Percentiles rank a stretch among this genome's conserved stretches.
These are phyloP conservation scores for Guadua angustifolia DNA, from an alignment of 176 grass and related monocot species.

Conservation along the genomic window DNA sequence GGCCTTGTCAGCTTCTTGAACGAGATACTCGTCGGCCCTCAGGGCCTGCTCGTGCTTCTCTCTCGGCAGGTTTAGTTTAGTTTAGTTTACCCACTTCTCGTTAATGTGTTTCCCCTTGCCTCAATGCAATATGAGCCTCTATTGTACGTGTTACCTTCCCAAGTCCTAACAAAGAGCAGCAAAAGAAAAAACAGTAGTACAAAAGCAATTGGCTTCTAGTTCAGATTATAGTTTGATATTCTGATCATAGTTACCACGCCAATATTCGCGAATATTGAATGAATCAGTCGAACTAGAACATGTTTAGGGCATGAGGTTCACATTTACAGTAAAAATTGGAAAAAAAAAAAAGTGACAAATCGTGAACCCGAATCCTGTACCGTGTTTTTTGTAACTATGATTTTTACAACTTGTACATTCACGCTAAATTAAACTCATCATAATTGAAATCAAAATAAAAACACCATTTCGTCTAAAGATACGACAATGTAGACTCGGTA, in stretches of 20 bases:
- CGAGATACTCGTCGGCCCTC: constrained; percentile 85
- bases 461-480: neutral
- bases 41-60: constrained; percentile 82
- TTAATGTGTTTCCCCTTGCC: neutral
- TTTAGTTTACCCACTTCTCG: no score
- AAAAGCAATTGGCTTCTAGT: neutral
- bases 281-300: no score
- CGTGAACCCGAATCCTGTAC: no score
- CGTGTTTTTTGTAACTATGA: no score
- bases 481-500: neutral
- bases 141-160: no score
- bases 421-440: neutral
- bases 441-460: neutral
- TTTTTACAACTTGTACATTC: neutral
- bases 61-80: constrained; percentile 55
- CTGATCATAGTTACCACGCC: no score
- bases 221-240: neutral
- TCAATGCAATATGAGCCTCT: neutral
- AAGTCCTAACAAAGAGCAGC: no score
- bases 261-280: no score
- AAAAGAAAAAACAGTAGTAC: neutral
- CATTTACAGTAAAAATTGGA: no score
- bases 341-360: no score
- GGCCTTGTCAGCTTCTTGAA: constrained; percentile 90
- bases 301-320: no score